Evolutionary conservation across 2,329 filamentous ascomycete genomes (phyloP).

Genomic region (Aspergillus udagawae): DNA sequence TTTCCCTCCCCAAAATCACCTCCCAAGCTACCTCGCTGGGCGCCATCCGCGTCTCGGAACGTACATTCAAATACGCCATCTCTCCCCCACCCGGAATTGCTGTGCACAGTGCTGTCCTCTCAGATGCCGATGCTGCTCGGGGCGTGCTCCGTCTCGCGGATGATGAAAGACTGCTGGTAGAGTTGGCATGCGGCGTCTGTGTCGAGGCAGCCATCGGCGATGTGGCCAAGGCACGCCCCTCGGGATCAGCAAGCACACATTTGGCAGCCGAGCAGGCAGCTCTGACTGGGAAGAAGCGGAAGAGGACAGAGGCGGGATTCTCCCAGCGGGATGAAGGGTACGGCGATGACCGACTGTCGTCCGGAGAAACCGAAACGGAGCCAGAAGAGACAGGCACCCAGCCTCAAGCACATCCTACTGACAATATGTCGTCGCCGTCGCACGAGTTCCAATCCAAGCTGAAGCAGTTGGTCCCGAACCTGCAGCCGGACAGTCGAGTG

Average conservation of each 20-base stretch:
- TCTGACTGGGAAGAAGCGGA: conserved; percentile 25
- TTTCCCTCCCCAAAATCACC: conserved; percentile 67
- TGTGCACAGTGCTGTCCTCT: conserved; percentile 60
- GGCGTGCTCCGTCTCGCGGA: conserved; percentile 74
- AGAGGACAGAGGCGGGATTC: conserved; percentile 15
- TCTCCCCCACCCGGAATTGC: conserved; percentile 42
- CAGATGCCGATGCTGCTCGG: conserved; percentile 73
- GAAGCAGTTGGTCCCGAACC: conserved; percentile 58
- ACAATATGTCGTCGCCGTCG: conserved; percentile 1
- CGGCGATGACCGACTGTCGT: conserved; percentile 31
- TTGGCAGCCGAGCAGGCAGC: conserved; percentile 7
- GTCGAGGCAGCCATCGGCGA: conserved; percentile 50
- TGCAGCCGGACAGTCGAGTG: conserved; percentile 65
- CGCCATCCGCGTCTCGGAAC: conserved; percentile 64
- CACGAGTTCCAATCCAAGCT: conserved; percentile 42
- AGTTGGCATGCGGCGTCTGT: conserved; percentile 79
- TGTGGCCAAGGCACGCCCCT: conserved; percentile 12
- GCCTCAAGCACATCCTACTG: neutral
- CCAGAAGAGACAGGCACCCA: conserved; percentile 11
- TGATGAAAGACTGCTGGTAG: conserved; percentile 76
- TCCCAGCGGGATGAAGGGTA: conserved; percentile 30
- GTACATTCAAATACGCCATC: conserved; percentile 63
- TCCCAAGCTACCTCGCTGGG: conserved; percentile 72
- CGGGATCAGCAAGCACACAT: neutral
- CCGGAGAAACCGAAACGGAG: conserved; percentile 24